phyloP scores from a whole-genome alignment of 805 yeast species.

The Sungouiella thailandica region DNA sequence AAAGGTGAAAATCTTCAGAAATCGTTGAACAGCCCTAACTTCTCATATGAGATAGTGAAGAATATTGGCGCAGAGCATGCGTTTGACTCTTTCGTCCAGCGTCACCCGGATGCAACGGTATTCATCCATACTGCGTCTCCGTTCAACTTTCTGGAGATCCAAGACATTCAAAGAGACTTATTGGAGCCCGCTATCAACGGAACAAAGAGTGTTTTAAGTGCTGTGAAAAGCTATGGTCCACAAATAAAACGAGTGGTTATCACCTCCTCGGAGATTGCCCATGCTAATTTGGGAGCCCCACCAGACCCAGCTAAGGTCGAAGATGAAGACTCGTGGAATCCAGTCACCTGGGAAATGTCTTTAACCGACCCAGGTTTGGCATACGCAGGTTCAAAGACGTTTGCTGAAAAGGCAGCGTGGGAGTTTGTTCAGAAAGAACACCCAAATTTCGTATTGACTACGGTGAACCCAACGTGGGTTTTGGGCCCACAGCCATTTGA shows the following conservation, averaged over 20 bases:
- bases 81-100: constrained; percentile 2
- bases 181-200: constrained; percentile 4
- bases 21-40: neutral
- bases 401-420: constrained; percentile 16
- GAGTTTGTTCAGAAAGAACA: constrained; percentile 8
- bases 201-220: constrained; percentile 2
- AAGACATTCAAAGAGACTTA: constrained; percentile 1
- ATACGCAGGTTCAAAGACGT: constrained; percentile 13
- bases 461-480: constrained; percentile 17
- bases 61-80: constrained; percentile 1
- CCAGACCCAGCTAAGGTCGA: constrained; percentile 21
- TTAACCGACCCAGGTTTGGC: constrained; percentile 5
- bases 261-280: constrained; percentile 3
- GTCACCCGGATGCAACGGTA: constrained; percentile 2
- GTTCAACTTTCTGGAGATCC: neutral
- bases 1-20: constrained; percentile 2
- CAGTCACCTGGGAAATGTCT: constrained; percentile 13
- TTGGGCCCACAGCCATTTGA: constrained; percentile 22
- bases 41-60: constrained; percentile 1
- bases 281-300: constrained; percentile 20
- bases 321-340: constrained; percentile 32
- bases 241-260: constrained; percentile 3
- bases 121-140: constrained; percentile 6
- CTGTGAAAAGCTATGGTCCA: constrained; percentile 2
- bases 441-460: constrained; percentile 5